Evolutionary conservation across 345 rosid genomes (phyloP), one percentile per base, ranked within the genome.

Genomic region (Lepidium sativum): DNA sequence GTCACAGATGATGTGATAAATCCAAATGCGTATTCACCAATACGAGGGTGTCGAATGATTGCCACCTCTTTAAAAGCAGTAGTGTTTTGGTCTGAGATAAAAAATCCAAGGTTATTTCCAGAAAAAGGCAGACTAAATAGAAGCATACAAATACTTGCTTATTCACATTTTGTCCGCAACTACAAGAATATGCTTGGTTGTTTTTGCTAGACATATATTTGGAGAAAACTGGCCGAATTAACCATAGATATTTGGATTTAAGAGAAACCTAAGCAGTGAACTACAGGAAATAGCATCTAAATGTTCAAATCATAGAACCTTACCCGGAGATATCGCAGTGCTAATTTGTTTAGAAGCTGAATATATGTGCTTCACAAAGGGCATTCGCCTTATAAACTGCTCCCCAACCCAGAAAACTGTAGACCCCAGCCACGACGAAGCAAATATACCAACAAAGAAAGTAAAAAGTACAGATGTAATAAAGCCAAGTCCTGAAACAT

Each of bases 1-100:
- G 80, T 69, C 67, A 89, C 71, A 8, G 89, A 79, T 29, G 97
- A 89, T 34, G 97, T 89, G 40, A 89, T 89, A 67, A 89, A 89
- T 37, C 95, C 95, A 74, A 89, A 86, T 49, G 92, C 97, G 72
- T 89, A 89, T 85, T 89, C 97, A 27, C 95, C 92, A 59, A 68
- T 72, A 62, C 92, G 92, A 54, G 97, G 97, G 73, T 90, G 97
- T 16, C 86, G 84, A 56, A 90, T 87, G 35, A 90, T 87, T 60
- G 88, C 95, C 38, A 90, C 83, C 78, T 90, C 95, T 78, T 90
- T 90, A 62, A 90, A 89, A 44, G 95, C 89, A 10, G 80, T 75
- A 29, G 86, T 87, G 65, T 90, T 87, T 69, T 87, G 89, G 72
- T 87, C 95, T 90, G 88, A 13, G 53, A 68, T 15, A 38, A 49